Percentiles rank a stretch among this genome's conserved stretches.
These are phyloP conservation scores for Millerozyma acaciae DNA, from an alignment of 805 yeast species.

Conservation along the genomic window DNA sequence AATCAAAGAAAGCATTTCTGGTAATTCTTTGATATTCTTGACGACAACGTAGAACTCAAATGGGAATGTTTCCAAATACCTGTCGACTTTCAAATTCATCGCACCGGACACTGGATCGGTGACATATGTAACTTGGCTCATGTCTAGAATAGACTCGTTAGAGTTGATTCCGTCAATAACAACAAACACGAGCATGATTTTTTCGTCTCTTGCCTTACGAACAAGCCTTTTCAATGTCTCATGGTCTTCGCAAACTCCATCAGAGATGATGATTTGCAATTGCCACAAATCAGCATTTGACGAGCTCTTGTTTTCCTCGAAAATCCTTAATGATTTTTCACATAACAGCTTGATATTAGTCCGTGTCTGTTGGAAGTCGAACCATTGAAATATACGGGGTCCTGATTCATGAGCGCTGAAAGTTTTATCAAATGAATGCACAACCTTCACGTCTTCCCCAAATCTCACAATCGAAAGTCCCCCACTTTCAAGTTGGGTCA, in stretches of 20 bases:
- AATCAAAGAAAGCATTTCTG: slow-evolving; percentile 84
- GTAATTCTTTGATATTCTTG: slow-evolving; percentile 81
- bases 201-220: slow-evolving; percentile 86
- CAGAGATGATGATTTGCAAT: slow-evolving; percentile 86
- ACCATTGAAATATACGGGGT: slow-evolving; percentile 77
- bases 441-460: slow-evolving; percentile 78
- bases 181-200: slow-evolving; percentile 92
- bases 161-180: slow-evolving; percentile 85
- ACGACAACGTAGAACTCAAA: slow-evolving; percentile 96
- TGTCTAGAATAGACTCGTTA: slow-evolving; percentile 84
- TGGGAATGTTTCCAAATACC: slow-evolving; percentile 90
- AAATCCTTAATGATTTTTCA: slow-evolving; percentile 65
- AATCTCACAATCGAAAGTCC: slow-evolving; percentile 86
- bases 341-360: slow-evolving; percentile 82
- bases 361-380: slow-evolving; percentile 81
- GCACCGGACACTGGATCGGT: slow-evolving; percentile 62
- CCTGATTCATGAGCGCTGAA: slow-evolving; percentile 78
- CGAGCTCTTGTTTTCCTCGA: slow-evolving; percentile 52
- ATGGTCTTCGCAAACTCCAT: slow-evolving; percentile 97
- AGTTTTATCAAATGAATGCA: slow-evolving; percentile 85
- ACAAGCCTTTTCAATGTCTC: slow-evolving; percentile 77
- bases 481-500: slow-evolving; percentile 92
- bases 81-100: slow-evolving; percentile 69
- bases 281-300: slow-evolving; percentile 77
- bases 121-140: slow-evolving; percentile 88